These are phyloP conservation scores for Boletus sp. DNA, from an alignment of 768 basidiomycete species.

Conservation along the genomic window DNA sequence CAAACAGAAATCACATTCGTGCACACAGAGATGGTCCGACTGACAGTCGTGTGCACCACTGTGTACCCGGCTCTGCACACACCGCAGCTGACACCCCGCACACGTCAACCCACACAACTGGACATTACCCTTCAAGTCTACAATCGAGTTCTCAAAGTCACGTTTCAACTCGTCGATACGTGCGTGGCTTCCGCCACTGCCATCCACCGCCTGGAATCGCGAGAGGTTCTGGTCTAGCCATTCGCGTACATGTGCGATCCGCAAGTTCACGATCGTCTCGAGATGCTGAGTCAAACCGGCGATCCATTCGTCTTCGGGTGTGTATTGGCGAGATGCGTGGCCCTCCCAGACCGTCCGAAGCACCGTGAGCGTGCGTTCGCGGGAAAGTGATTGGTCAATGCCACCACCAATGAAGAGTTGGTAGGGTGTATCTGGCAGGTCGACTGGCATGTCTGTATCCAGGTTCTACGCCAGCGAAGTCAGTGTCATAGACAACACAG, in stretches of 20 bases:
- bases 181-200: slow-evolving; percentile 28
- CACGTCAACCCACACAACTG: slow-evolving; percentile 52
- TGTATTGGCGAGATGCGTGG: slow-evolving; percentile 18
- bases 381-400: slow-evolving; percentile 12
- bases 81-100: slow-evolving; percentile 44
- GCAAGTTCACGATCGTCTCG: slow-evolving; percentile 36
- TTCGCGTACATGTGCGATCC: slow-evolving; percentile 44
- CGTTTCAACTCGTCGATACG: slow-evolving; percentile 45
- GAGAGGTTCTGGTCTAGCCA: slow-evolving; percentile 51
- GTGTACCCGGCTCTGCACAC: slow-evolving; percentile 46
- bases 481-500: neutral
- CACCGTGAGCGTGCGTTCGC: slow-evolving; percentile 9
- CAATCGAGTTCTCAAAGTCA: slow-evolving; percentile 38
- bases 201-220: slow-evolving; percentile 38
- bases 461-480: slow-evolving; percentile 39
- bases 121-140: slow-evolving; percentile 44
- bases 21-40: slow-evolving; percentile 46
- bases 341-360: slow-evolving; percentile 20
- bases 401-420: slow-evolving; percentile 34
- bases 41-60: slow-evolving; percentile 46
- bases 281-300: slow-evolving; percentile 38
- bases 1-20: slow-evolving; percentile 40
- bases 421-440: slow-evolving; percentile 34
- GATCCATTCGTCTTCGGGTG: slow-evolving; percentile 36
- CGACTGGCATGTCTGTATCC: slow-evolving; percentile 45